Base-by-base conservation (phyloP, 1,284 basidiomycete species). In the Boletus semigastroideus region DNA sequence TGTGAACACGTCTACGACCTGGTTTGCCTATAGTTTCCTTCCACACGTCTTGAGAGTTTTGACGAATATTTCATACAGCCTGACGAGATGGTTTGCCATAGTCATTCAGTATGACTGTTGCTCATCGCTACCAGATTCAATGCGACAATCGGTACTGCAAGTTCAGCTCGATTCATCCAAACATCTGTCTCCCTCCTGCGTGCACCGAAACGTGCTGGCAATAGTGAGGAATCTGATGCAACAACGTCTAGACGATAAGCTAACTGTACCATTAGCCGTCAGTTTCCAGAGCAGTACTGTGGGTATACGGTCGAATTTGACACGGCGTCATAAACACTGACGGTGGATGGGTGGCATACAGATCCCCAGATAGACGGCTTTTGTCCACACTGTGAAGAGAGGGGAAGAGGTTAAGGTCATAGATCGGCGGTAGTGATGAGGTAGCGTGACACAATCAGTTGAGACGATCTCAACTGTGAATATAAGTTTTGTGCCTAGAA, bases 181-280 rank as follows among this genome's bases (percentile, higher is more conserved):
- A 54, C 27, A 72, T 82, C 53, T 90, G 87, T 61, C 74, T 77
- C 20, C 74, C 79, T 22, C 74, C 77, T 42, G 67, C 73, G 27
- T 90, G 87, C 69, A 74, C 66, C 34, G 70, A 67, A 17, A 82
- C 81, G n/a, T 90, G 87, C 64, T 87, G 86, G 83, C 86, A 87
- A 69, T 86, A 86, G 87, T 90, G 68, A 72, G 87, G 66, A n/a
- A 44, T 34, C 38, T 55, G 38, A 51, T 39, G 17, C 43, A 38
- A 42, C 19, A 45, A 53, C 44, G 22, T 38, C 30, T 42, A 41
- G 49, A 59, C 50, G 53, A 58, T 27, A 42, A 41, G 42, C 64
- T 68, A 43, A 63, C 57, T 51, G 58, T 55, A 52, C 48, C 56
- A 51, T 48, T 53, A 89, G 86, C 64, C 84, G 81, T 52, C 81